phyloP scores from a whole-genome alignment of 768 basidiomycete species.

The Termitomyces sp. region DNA sequence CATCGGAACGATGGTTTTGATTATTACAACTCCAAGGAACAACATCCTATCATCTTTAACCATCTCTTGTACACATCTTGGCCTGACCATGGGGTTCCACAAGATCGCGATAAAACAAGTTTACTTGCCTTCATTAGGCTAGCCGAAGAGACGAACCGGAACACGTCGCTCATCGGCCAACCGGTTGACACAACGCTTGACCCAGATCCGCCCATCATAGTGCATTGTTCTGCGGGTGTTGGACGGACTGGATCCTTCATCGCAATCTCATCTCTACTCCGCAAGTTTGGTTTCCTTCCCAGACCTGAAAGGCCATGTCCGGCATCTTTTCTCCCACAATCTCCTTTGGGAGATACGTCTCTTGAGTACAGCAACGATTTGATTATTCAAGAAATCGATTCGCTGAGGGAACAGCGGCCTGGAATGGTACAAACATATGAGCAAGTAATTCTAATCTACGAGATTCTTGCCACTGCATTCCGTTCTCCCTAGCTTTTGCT shows the following conservation, averaged over 20 bases:
- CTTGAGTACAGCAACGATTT: conserved; percentile 43
- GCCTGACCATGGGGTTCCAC: conserved; percentile 85
- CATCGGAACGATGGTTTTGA: background rate
- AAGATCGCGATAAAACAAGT: conserved; percentile 48
- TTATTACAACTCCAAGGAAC: conserved; percentile 13
- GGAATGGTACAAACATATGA: conserved; percentile 76
- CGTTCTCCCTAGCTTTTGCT: background rate
- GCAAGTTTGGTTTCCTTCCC: conserved; percentile 45
- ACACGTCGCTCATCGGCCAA: conserved; percentile 24
- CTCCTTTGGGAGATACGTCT: conserved; percentile 57
- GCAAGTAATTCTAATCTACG: conserved; percentile 62
- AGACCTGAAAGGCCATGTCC: conserved; percentile 23
- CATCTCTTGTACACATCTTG: conserved; percentile 73
- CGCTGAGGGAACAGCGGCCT: conserved; percentile 72
- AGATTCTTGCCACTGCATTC: conserved; percentile 36
- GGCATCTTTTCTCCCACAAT: conserved; percentile 31
- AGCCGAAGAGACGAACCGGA: conserved; percentile 59
- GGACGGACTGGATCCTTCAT: conserved; percentile 88
- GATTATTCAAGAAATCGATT: conserved; percentile 69
- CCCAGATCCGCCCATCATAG: conserved; percentile 70
- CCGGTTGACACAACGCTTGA: conserved; percentile 26
- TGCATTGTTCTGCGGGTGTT: conserved; percentile 84
- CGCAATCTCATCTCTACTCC: conserved; percentile 72
- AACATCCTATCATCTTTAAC: conserved; percentile 45
- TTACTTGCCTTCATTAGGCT: conserved; percentile 57